Evolutionary conservation across 257 asterid species (phyloP).

Genomic region (Cynanchum wilfordii): DNA sequence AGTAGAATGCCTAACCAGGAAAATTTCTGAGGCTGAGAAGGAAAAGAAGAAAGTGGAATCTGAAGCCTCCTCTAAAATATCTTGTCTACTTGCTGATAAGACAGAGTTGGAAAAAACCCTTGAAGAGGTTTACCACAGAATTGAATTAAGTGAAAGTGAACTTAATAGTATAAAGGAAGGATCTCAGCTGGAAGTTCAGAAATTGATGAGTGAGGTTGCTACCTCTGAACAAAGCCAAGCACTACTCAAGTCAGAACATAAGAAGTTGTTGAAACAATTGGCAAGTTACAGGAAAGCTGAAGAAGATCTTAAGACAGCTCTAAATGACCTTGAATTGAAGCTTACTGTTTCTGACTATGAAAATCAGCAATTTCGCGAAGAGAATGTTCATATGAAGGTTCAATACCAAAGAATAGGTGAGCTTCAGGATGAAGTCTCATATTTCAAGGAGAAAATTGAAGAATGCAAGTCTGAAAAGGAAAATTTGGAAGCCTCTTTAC

Average conservation of each 20-base stretch:
- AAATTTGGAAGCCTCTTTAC: conserved; percentile 40
- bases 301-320: conserved; percentile 53
- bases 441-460: conserved; percentile 40
- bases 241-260: conserved; percentile 43
- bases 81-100: conserved; percentile 39
- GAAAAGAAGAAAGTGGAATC: conserved; percentile 41
- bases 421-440: conserved; percentile 48
- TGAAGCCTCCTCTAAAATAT: conserved; percentile 35
- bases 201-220: conserved; percentile 37
- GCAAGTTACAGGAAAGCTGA: conserved; percentile 49
- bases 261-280: conserved; percentile 35
- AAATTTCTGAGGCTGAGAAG: conserved; percentile 28
- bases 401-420: conserved; percentile 47
- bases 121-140: conserved; percentile 33
- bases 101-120: conserved; percentile 39
- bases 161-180: conserved; percentile 25
- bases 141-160: conserved; percentile 30
- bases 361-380: conserved; percentile 57
- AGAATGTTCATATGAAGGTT: conserved; percentile 34
- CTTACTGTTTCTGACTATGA: conserved; percentile 64
- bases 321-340: conserved; percentile 68
- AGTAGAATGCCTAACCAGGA: conserved; percentile 30
- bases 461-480: conserved; percentile 42
- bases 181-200: conserved; percentile 35
- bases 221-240: conserved; percentile 32